These are phyloP conservation scores for Colletotrichum falcatum DNA, from an alignment of 2,329 filamentous ascomycete species.

Conservation along the genomic window DNA sequence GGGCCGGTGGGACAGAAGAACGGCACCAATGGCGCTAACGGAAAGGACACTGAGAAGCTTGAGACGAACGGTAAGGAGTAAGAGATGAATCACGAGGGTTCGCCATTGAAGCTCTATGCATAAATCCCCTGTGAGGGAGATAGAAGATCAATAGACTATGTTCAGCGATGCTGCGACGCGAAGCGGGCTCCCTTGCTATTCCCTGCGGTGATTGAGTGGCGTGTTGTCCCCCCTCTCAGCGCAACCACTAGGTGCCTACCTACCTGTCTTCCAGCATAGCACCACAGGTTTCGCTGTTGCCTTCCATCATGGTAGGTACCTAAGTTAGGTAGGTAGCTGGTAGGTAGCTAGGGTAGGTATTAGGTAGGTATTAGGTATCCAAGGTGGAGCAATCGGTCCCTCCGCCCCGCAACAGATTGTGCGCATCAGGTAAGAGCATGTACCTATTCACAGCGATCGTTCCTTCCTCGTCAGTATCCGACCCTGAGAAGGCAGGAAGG, in stretches of 20 bases:
- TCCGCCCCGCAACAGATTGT: neutral
- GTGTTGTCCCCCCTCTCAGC: neutral
- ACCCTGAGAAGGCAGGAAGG: neutral
- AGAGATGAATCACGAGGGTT: neutral
- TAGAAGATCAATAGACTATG: neutral
- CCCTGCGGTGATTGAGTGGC: neutral
- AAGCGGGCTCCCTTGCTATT: neutral
- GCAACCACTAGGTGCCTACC: neutral
- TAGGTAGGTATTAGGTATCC: neutral
- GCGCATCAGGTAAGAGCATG: neutral
- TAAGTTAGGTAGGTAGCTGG: neutral
- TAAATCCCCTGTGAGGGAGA: conserved; percentile 11
- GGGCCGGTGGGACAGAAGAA: conserved; percentile 24
- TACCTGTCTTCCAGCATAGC: neutral
- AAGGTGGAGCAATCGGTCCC: neutral
- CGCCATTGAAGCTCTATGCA: neutral
- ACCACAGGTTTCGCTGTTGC: neutral
- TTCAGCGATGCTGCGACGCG: neutral
- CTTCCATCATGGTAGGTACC: neutral
- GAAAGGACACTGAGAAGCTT: neutral
- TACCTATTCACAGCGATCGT: neutral
- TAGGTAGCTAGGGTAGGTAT: too few relatives aligned
- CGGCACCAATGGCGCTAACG: conserved; percentile 5
- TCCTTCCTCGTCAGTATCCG: neutral
- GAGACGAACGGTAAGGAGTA: conserved; percentile 20